Base-by-base conservation (phyloP, 2,329 filamentous ascomycete genomes). In the Dactylellina haptotyla region DNA sequence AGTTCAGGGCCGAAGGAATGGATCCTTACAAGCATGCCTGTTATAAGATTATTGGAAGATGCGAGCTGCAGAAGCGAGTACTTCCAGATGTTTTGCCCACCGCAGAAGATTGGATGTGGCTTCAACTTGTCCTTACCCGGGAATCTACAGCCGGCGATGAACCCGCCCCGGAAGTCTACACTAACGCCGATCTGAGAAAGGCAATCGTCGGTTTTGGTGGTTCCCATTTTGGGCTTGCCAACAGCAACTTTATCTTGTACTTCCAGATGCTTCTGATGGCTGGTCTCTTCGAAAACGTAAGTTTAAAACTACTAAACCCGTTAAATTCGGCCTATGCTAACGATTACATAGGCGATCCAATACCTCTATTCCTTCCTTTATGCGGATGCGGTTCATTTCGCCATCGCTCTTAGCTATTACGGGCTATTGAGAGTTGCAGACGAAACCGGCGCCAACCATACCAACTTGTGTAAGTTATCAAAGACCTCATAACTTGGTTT, bases 1-100 rank as follows among this genome's bases (percentile, higher is more conserved):
- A 92, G 76, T 92, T 96, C 78, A 91, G 92, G 0, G 91, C 95
- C 69, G 90, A 93, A 79, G 91, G 91, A 1, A 88, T 96, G 75
- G 95, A 99, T 80, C 95, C 95, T 25, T 99, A 96, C 83, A 89
- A 93, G 61, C 93, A 97, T 88, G 93, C 94, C 51, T 97, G 95
- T 81, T 98, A 98, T 85, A 98, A 99, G 84, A 89, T 99, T 75
- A 90, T 99, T 77, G 95, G 96, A 48, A 92, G 88, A 48, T 89
- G 88, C 77, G 88, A 90, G 78, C 82, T 90, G 25, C 84, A 83
- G 79, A 88, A 88, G 80, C 86, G 88, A 75, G 87, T 85, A 76
- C 80, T 90, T 28, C 87, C 89, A 23, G 86, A 85, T 48, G 82
- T 90, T 34, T 87, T 86, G 77, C 87, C 85, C 12, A 87, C 88